phyloP scores from a whole-genome alignment of 768 basidiomycete species.

The Tylopilus plumbeoviolaceoides region DNA sequence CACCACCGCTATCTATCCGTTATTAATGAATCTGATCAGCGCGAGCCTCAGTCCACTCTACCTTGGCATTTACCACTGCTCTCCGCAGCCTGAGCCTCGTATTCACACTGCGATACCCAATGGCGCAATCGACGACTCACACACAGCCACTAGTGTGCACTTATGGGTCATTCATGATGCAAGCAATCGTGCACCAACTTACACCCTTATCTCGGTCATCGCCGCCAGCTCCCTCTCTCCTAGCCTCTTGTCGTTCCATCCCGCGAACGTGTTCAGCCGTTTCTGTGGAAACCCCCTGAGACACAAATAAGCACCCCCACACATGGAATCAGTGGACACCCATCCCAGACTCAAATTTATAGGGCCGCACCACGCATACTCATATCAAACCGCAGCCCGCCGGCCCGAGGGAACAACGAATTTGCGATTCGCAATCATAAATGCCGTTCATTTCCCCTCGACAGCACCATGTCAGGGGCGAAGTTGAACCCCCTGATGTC shows the following conservation, averaged over 20 bases:
- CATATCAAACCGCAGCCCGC: conserved; percentile 8
- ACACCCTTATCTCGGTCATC: conserved; percentile 21
- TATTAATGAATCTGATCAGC: conserved; percentile 3
- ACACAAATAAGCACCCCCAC: not conserved
- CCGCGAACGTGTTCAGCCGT: conserved; percentile 17
- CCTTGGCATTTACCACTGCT: not conserved
- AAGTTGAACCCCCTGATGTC: conserved; percentile 10
- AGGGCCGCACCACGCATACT: not conserved
- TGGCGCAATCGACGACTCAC: conserved; percentile 1
- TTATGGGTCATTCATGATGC: not conserved
- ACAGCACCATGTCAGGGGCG: conserved; percentile 11
- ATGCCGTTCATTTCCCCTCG: conserved; percentile 25
- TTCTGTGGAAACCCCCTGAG: not conserved
- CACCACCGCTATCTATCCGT: not conserved
- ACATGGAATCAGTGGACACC: not conserved
- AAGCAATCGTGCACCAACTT: conserved; percentile 2
- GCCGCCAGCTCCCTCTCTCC: not conserved
- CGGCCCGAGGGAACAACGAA: conserved; percentile 10
- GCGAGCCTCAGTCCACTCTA: not conserved
- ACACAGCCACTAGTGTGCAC: conserved; percentile 12
- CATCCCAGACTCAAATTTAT: not conserved
- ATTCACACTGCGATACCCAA: conserved; percentile 2
- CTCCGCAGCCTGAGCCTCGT: conserved; percentile 4
- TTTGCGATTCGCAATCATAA: conserved; percentile 17
- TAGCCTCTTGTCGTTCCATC: conserved; percentile 1